Conservation (phyloP, 768 basidiomycete genomes). For the Termitomyces sp. region DNA sequence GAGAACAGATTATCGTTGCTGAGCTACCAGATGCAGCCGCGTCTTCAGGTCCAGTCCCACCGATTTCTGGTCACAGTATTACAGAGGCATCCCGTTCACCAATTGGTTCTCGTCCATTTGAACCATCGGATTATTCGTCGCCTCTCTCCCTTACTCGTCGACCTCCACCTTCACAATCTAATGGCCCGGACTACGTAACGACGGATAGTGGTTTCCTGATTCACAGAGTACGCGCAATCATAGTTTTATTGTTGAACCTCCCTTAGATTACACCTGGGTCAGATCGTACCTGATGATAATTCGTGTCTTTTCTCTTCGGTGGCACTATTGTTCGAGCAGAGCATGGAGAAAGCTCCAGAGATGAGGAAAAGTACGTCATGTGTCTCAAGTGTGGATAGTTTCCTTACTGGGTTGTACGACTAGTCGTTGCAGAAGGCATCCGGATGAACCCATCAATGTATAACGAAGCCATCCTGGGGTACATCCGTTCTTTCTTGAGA, state of each 20-base stretch:
- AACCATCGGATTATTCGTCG: not conserved
- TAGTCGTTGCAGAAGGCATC: constrained; percentile 86
- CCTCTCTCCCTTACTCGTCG: not conserved
- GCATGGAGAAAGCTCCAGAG: constrained; percentile 61
- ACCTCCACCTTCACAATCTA: constrained; percentile 10
- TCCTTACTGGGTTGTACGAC: not conserved
- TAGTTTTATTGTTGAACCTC: not conserved
- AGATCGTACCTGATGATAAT: constrained; percentile 92
- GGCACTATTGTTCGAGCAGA: constrained; percentile 83
- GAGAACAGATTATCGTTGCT: constrained; percentile 87
- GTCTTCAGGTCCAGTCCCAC: constrained; percentile 16
- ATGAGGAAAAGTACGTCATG: constrained; percentile 69
- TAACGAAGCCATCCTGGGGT: constrained; percentile 88
- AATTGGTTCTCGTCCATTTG: not conserved
- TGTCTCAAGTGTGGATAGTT: not conserved
- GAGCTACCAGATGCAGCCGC: constrained; percentile 25
- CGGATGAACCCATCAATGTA: constrained; percentile 66
- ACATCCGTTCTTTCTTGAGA: constrained; percentile 7
- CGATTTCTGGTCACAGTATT: not conserved
- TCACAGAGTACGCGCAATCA: constrained; percentile 53
- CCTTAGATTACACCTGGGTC: not conserved
- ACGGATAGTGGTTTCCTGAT: constrained; percentile 64
- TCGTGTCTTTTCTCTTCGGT: constrained; percentile 90
- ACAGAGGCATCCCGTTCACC: constrained; percentile 12
- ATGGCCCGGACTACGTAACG: constrained; percentile 55